phyloP scores from a whole-genome alignment of 2,329 filamentous ascomycete species.

The Beauveria varroae region DNA sequence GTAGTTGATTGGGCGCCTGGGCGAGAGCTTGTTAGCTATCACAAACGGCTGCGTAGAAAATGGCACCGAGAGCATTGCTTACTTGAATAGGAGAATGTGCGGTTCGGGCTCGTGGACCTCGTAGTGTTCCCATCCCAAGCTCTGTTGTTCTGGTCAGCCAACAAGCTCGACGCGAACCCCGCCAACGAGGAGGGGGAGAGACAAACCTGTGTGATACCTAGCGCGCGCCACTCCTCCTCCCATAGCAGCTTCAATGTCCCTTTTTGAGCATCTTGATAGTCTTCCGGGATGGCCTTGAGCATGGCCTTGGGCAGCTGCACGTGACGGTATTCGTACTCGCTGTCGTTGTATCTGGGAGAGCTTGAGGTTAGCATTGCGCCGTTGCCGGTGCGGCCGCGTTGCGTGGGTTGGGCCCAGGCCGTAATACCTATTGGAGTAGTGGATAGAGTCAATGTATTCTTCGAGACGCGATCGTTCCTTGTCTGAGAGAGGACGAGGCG shows the following conservation, averaged over 20 bases:
- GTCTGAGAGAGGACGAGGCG: slow-evolving; percentile 72
- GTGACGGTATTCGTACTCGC: slow-evolving; percentile 92
- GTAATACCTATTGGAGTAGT: slow-evolving; percentile 80
- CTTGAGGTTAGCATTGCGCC: slow-evolving; percentile 5
- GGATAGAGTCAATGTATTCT: slow-evolving; percentile 87
- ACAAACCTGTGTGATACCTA: slow-evolving; percentile 91
- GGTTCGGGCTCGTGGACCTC: slow-evolving; percentile 98
- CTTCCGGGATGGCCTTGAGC: slow-evolving; percentile 92
- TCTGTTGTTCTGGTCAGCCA: slow-evolving; percentile 44
- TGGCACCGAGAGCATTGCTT: slow-evolving; percentile 26
- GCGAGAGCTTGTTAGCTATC: slow-evolving; percentile 3
- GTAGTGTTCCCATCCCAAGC: slow-evolving; percentile 98
- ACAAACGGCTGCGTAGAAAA: background rate
- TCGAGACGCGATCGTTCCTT: slow-evolving; percentile 76
- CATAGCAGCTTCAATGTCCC: slow-evolving; percentile 93
- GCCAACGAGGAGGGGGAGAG: background rate
- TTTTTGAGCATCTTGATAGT: slow-evolving; percentile 83
- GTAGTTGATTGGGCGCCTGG: slow-evolving; percentile 76
- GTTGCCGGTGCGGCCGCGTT: slow-evolving; percentile 1
- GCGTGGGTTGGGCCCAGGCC: slow-evolving; percentile 18
- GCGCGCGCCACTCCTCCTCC: slow-evolving; percentile 96
- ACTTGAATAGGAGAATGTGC: slow-evolving; percentile 99
- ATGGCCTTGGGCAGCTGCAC: slow-evolving; percentile 97
- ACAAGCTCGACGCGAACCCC: background rate
- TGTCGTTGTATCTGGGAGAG: slow-evolving; percentile 73